These are phyloP conservation scores for Penicillium canescens DNA, from an alignment of 495 filamentous ascomycete genomes.

Conservation along the genomic window DNA sequence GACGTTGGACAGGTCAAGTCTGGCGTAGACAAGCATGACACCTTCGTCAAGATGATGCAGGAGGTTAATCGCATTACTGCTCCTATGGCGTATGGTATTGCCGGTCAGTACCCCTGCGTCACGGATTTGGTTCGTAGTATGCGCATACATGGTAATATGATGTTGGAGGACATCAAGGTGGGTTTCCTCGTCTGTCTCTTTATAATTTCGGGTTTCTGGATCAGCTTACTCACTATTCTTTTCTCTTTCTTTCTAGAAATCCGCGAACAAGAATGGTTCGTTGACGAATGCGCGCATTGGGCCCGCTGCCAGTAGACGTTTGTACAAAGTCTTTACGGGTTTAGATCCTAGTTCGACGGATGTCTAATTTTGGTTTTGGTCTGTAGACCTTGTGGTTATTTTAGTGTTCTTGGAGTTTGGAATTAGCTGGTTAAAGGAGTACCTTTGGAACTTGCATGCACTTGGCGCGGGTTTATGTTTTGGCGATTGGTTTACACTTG, in stretches of 20 bases:
- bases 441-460: neutral
- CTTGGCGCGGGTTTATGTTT: neutral
- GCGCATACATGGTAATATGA: conserved; percentile 55
- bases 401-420: neutral
- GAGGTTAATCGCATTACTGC: conserved; percentile 73
- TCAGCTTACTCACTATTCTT: neutral
- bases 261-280: conserved; percentile 66
- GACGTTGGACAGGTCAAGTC: conserved; percentile 77
- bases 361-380: conserved; percentile 45
- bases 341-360: conserved; percentile 66
- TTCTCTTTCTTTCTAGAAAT: conserved; percentile 45
- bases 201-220: neutral
- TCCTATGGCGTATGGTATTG: conserved; percentile 72
- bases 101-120: conserved; percentile 59
- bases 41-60: conserved; percentile 76
- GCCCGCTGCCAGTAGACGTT: conserved; percentile 65
- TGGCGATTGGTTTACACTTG: too few species aligned
- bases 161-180: conserved; percentile 61
- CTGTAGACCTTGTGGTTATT: neutral
- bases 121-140: conserved; percentile 58
- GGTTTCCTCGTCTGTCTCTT: conserved; percentile 3
- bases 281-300: conserved; percentile 67
- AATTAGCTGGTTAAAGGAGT: neutral
- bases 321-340: conserved; percentile 75
- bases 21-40: conserved; percentile 67